Conservation (phyloP, 2,329 filamentous ascomycete genomes). For the Fusarium caatingaense region DNA sequence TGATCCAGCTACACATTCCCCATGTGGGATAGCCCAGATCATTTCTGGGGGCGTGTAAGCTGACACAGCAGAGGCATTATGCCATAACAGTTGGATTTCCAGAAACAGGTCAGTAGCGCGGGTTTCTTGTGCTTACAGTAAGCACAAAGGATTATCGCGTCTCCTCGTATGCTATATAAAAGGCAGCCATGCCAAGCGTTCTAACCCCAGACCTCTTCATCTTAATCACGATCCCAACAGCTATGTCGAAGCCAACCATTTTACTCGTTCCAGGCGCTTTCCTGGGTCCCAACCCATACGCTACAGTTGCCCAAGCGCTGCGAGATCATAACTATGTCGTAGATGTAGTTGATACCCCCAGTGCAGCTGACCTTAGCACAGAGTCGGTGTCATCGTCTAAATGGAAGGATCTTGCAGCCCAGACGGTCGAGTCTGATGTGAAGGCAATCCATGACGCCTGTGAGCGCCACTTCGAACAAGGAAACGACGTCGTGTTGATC, state of each 20-base stretch:
- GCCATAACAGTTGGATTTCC: not conserved
- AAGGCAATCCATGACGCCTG: not conserved
- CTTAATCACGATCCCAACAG: not conserved
- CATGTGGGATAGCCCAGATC: not conserved
- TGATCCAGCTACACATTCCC: not conserved
- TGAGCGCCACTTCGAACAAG: not conserved
- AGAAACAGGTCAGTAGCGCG: not conserved
- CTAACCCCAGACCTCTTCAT: not conserved
- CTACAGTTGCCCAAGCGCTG: not conserved
- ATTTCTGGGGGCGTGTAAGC: not conserved
- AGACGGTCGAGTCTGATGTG: not conserved
- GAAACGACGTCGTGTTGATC: not conserved
- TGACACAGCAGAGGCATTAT: not conserved
- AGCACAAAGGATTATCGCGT: not conserved
- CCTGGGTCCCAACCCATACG: not conserved
- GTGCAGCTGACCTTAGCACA: not conserved
- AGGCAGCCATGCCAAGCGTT: not conserved
- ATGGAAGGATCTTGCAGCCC: not conserved
- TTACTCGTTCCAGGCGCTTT: not conserved
- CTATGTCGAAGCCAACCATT: not conserved
- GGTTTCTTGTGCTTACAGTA: not conserved
- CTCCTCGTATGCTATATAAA: not conserved
- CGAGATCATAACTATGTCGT: not conserved
- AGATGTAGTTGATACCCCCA: not conserved
- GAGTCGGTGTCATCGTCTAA: not conserved